Percentiles rank a stretch among this genome's conserved stretches.
Evolutionary conservation across 176 grass and related monocot genomes (phyloP).

Genomic region (Saccharum officinarum): DNA sequence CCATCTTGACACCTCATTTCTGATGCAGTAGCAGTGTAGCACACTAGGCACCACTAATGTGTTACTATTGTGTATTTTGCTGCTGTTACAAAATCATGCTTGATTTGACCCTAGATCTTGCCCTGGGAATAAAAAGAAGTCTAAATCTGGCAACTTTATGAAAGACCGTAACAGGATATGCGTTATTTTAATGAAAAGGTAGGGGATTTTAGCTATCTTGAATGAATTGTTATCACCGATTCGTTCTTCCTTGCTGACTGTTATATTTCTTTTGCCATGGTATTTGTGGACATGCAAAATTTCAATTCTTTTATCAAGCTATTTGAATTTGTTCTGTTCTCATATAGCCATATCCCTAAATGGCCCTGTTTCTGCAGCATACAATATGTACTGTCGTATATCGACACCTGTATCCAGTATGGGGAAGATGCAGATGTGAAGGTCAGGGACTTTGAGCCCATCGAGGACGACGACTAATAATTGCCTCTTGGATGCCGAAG

Average conservation of each 20-base stretch:
- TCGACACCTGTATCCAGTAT: constrained; percentile 85
- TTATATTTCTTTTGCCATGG: neutral
- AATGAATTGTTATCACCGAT: neutral
- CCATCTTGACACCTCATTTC: neutral
- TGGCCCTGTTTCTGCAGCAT: constrained; percentile 51
- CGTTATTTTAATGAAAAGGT: neutral
- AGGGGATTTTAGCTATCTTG: neutral
- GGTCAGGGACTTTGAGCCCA: constrained; percentile 68
- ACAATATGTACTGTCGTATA: constrained; percentile 75
- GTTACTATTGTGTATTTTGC: neutral
- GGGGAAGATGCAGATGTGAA: constrained; percentile 93
- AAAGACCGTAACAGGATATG: neutral
- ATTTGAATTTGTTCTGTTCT: neutral
- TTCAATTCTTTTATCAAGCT: neutral
- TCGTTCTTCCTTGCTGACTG: neutral
- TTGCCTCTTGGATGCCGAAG: neutral
- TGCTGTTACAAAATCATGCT: neutral
- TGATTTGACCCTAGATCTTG: neutral
- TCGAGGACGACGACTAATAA: constrained; percentile 54
- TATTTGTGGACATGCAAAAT: neutral
- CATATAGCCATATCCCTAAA: constrained; percentile 16
- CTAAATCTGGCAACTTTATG: neutral
- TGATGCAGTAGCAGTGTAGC: neutral
- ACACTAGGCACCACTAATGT: neutral
- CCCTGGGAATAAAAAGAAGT: neutral